These are phyloP conservation scores for Xylariaceae sp. DNA, from an alignment of 2,329 filamentous ascomycete species.

Conservation along the genomic window DNA sequence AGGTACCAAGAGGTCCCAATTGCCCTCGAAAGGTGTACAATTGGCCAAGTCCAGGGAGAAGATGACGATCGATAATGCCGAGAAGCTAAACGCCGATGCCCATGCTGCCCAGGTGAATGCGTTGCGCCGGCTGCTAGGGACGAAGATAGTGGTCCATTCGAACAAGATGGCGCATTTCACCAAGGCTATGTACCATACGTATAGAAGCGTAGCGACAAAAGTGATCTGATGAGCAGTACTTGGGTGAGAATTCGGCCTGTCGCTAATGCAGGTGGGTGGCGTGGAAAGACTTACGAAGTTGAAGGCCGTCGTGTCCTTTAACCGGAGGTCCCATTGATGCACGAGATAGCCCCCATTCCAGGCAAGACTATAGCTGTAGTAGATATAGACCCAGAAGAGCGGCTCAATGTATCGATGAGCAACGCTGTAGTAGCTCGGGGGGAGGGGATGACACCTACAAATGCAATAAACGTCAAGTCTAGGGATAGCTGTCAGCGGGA, in stretches of 20 bases:
- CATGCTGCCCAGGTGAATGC: constrained; percentile 7
- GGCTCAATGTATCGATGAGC: constrained; percentile 2
- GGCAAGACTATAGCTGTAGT: constrained; percentile 8
- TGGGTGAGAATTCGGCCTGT: not conserved
- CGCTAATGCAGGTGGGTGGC: not conserved
- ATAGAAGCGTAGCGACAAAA: constrained; percentile 5
- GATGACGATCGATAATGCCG: constrained; percentile 8
- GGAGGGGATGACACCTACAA: not conserved
- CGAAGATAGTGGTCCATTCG: constrained; percentile 11
- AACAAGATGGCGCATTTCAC: constrained; percentile 13
- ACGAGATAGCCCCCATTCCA: constrained; percentile 13
- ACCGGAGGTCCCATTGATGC: constrained; percentile 10
- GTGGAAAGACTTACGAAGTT: constrained; percentile 6
- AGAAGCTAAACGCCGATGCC: constrained; percentile 2
- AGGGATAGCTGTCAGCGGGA: not conserved
- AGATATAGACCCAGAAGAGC: constrained; percentile 8
- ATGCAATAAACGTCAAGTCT: not conserved
- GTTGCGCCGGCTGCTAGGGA: constrained; percentile 6
- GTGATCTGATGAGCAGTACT: not conserved
- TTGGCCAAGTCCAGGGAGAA: constrained; percentile 11
- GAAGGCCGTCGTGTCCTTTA: constrained; percentile 2
- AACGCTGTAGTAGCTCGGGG: no score
- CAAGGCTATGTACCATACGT: constrained; percentile 9
- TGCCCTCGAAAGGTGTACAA: constrained; percentile 12
- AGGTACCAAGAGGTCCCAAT: constrained; percentile 10